phyloP scores from a whole-genome alignment of 1,284 basidiomycete species.

The Ceratobasidium sp. region DNA sequence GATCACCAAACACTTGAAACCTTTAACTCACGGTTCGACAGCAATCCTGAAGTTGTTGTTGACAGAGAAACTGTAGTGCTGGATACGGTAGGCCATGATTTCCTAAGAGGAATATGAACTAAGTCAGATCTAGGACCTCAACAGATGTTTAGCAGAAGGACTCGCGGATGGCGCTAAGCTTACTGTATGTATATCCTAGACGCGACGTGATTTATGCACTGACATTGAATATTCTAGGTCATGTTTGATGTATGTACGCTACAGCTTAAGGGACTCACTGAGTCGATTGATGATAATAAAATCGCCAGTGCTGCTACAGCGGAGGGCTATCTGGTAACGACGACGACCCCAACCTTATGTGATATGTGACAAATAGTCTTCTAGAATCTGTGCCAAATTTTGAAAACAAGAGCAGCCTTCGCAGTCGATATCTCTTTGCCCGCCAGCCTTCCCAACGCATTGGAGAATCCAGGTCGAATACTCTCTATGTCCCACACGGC shows the following conservation, averaged over 20 bases:
- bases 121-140: constrained; percentile 27
- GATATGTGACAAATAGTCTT: not conserved
- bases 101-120: not conserved
- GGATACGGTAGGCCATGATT: not conserved
- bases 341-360: not conserved
- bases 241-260: constrained; percentile 18
- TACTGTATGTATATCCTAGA: constrained; percentile 5
- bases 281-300: not conserved
- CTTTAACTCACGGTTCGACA: not conserved
- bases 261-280: not conserved
- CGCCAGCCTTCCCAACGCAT: not conserved
- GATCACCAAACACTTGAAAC: not conserved
- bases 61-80: constrained; percentile 18
- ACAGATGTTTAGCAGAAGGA: not conserved
- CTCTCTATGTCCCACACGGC: not conserved
- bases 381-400: not conserved
- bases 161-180: constrained; percentile 12
- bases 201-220: not conserved
- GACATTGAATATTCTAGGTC: not conserved
- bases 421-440: not conserved
- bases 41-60: not conserved
- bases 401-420: constrained; percentile 1
- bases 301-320: constrained; percentile 17
- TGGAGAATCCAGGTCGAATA: too few relatives aligned
- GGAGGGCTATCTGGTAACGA: constrained; percentile 14